Evolutionary conservation across 1,284 basidiomycete genomes (phyloP).

Genomic region (Veloboletus limbatus): DNA sequence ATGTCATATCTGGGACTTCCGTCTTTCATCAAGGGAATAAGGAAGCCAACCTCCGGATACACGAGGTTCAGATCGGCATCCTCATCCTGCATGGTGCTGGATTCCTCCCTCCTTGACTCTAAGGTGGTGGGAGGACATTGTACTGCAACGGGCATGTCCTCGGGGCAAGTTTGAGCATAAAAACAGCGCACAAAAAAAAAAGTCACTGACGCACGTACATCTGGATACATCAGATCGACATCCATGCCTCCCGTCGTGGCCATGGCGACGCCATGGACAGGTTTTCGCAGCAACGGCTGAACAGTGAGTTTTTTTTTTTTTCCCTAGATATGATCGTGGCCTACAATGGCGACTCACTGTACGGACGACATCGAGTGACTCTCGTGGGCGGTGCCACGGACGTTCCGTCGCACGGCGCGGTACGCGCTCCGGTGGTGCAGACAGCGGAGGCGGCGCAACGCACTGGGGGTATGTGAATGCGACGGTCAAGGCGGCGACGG

Average conservation of each 20-base stretch:
- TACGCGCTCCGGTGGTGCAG: too few relatives aligned
- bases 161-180: neutral
- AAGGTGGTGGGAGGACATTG: neutral
- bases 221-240: conserved; percentile 25
- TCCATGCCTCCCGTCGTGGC: neutral
- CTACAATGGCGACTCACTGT: conserved; percentile 7
- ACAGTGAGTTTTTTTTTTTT: too few relatives aligned
- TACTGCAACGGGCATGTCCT: conserved; percentile 4
- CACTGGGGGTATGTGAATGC: too few relatives aligned
- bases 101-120: neutral
- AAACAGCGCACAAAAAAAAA: too few relatives aligned
- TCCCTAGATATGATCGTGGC: too few relatives aligned
- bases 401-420: neutral
- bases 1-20: neutral
- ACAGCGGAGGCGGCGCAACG: too few relatives aligned
- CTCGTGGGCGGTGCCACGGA: neutral
- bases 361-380: neutral
- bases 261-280: neutral
- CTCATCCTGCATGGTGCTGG: neutral
- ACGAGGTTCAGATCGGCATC: conserved; percentile 18
- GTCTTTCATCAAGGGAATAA: neutral
- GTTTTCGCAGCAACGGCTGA: neutral
- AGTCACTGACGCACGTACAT: too few relatives aligned
- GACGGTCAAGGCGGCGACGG: too few relatives aligned
- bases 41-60: conserved; percentile 16